Percentiles rank a stretch among this genome's conserved stretches.
Evolutionary conservation across 306 rosid species (phyloP).

Genomic region (Dalbergia cultrata): DNA sequence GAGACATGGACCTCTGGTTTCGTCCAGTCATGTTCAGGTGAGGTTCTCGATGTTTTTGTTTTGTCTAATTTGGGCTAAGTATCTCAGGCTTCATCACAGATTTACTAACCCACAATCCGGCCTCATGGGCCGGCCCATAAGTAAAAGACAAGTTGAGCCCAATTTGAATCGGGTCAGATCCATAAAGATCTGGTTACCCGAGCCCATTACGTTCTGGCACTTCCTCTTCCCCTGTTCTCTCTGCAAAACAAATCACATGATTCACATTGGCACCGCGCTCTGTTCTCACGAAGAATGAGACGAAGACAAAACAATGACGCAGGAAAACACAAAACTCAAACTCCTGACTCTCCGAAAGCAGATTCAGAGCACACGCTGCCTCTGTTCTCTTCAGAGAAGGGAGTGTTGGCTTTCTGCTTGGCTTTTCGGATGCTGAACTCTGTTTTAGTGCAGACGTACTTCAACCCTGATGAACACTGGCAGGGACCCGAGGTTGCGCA

Average conservation of each 20-base stretch:
- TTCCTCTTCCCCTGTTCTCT: background rate
- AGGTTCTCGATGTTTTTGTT: too few species aligned
- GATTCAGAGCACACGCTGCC: conserved; percentile 10
- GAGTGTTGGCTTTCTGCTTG: conserved; percentile 61
- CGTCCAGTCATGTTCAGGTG: too few species aligned
- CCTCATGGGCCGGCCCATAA: background rate
- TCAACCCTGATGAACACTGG: conserved; percentile 99
- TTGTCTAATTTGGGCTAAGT: too few species aligned
- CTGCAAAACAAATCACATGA: background rate
- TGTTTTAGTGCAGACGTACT: conserved; percentile 76
- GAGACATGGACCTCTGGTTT: too few species aligned
- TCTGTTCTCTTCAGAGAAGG: conserved; percentile 48
- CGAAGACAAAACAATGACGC: conserved; percentile 48
- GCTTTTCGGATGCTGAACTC: conserved; percentile 83
- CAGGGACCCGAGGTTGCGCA: conserved; percentile 98
- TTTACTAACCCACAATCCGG: background rate
- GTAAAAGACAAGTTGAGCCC: too few species aligned
- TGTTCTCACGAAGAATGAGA: conserved; percentile 53
- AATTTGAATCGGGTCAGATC: background rate
- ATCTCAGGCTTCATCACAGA: too few species aligned
- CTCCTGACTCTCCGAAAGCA: conserved; percentile 41
- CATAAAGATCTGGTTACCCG: background rate
- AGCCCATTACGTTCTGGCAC: background rate
- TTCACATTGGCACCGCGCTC: background rate
- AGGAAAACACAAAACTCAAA: background rate